A percentile compares a stretch with the other conserved stretches of the same genome.
These are phyloP conservation scores for Pontederia paniculata DNA, from an alignment of 176 grass and related monocot species.

Conservation along the genomic window DNA sequence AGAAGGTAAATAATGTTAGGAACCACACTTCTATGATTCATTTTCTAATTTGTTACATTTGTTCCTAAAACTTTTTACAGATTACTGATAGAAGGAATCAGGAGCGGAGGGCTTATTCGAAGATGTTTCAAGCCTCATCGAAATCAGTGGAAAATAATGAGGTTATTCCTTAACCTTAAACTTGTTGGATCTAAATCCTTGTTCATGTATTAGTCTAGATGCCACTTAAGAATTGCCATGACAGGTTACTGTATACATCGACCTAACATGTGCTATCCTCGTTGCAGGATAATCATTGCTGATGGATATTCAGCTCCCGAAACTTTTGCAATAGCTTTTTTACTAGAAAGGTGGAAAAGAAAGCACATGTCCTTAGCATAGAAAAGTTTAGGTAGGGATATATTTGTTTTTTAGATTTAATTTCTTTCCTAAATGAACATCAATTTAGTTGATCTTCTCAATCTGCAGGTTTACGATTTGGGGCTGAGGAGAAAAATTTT, in stretches of 20 bases:
- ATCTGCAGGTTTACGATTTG: conserved; percentile 6
- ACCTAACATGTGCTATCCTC: neutral
- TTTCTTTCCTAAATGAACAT: neutral
- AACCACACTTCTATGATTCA: neutral
- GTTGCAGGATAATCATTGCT: conserved; percentile 5
- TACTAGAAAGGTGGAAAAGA: neutral
- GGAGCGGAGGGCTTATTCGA: conserved; percentile 72
- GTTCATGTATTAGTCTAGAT: neutral
- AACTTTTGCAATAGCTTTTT: conserved; percentile 7
- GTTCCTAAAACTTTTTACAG: conserved; percentile 21
- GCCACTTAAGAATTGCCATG: neutral
- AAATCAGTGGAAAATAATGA: conserved; percentile 42
- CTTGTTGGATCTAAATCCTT: neutral
- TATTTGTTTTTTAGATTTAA: neutral
- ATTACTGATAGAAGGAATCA: conserved; percentile 58
- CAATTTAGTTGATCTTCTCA: neutral
- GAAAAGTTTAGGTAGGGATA: neutral
- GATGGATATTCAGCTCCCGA: neutral
- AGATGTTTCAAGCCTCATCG: conserved; percentile 63
- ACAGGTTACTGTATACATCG: neutral
- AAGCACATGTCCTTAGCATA: conserved; percentile 3
- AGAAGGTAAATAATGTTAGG: conserved; percentile 44
- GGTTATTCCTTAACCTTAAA: conserved; percentile 12
- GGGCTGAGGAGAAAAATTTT: conserved; percentile 3
- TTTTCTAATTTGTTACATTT: neutral